Base-by-base conservation (phyloP, 345 rosid species). In the Gynandropsis gynandra region DNA sequence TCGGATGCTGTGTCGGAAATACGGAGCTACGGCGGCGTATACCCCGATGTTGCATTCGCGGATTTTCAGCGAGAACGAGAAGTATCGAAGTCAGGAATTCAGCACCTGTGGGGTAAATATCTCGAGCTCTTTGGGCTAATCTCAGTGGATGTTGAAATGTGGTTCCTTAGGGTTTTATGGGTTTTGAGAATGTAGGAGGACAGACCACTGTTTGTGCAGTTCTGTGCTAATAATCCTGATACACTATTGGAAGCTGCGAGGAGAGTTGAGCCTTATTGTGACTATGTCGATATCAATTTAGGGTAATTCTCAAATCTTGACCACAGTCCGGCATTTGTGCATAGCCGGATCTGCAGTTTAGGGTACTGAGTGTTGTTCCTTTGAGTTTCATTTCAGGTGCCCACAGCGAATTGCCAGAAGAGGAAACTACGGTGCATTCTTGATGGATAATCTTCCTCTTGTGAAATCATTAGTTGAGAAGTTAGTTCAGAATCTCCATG, bases 1-100 rank as follows among this genome's bases (percentile, higher is more conserved):
- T 73, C 70, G 98, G 46, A 68, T 92, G 88, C 97, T 92, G 4
- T 92, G 97, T 15, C 76, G 86, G 27, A 85, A 83, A 72, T 87
- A 80, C 52, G 97, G 98, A 6, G 98, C 98, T 18, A 73, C 76
- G 18, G 97, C 94, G 24, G 98, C 95, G 4, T 87, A 87, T 37
- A 85, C 95, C 10, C 98, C 95, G 3, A 92, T 92, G 97, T 65
- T 92, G 42, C 98, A 92, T 74, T 87, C 97, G 1, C 66, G 95
- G 61, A 81, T 85, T 36, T 87, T 92, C 66, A 74, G 68, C 0
- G 95, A 87, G 78, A 78, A 50, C 39, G 90, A 80, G 13, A 92
- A 85, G 75, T 92, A 87, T 47, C 72, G 98, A 4, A 66, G 40
- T 18, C 68, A 74, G 68, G 98, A 92, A 43, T 87, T 92, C 68